Evolutionary conservation across 1,139 yeast species (phyloP).

Genomic region (Kodamaea suecica): DNA sequence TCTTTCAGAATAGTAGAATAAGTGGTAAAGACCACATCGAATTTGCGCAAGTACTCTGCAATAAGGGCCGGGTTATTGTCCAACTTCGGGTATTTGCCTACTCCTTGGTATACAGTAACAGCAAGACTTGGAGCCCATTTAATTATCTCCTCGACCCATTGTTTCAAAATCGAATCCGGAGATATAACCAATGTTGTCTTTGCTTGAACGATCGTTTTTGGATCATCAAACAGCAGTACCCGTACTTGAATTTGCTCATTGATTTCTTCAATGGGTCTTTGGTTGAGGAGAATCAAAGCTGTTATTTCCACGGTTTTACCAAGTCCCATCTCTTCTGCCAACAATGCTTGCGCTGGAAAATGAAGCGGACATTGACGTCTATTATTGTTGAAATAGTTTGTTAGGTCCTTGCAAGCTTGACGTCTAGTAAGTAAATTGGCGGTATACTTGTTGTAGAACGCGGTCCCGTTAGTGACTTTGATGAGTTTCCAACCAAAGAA

Average conservation of each 20-base stretch:
- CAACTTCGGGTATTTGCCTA: constrained; percentile 44
- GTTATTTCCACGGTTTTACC: constrained; percentile 90
- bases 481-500: constrained; percentile 54
- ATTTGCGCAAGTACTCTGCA: constrained; percentile 48
- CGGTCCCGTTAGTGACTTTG: constrained; percentile 12
- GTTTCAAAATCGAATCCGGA: constrained; percentile 76
- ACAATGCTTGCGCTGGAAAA: constrained; percentile 59
- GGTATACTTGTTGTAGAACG: constrained; percentile 51
- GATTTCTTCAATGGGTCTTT: constrained; percentile 43
- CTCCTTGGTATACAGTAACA: constrained; percentile 64
- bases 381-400: constrained; percentile 18
- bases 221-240: constrained; percentile 29
- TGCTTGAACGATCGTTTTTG: constrained; percentile 48
- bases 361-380: constrained; percentile 13
- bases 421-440: constrained; percentile 42
- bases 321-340: constrained; percentile 95
- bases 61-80: constrained; percentile 40
- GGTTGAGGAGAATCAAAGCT: constrained; percentile 60
- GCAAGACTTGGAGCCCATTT: constrained; percentile 55
- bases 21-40: constrained; percentile 82
- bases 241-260: constrained; percentile 38
- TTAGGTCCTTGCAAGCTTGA: constrained; percentile 27
- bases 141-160: constrained; percentile 77
- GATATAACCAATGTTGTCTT: constrained; percentile 80
- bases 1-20: constrained; percentile 70